Conservation (phyloP, 257 asterid genomes). For the Fraxinus quadrangulata region DNA sequence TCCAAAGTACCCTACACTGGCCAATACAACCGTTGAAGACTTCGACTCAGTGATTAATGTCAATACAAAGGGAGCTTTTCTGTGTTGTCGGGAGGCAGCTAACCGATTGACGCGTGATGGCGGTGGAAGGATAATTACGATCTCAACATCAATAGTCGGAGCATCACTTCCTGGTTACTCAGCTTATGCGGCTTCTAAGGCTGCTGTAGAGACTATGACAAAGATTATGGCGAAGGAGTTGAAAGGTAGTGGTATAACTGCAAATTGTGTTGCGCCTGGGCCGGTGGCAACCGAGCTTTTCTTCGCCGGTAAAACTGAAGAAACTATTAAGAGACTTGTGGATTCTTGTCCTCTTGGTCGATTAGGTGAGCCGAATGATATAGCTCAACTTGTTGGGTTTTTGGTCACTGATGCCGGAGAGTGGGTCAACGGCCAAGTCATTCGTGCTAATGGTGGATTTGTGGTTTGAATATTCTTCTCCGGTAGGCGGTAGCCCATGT, state of each 20-base stretch:
- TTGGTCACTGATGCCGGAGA: slow-evolving; percentile 57
- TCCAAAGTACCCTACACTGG: slow-evolving; percentile 49
- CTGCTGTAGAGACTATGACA: slow-evolving; percentile 79
- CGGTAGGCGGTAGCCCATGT: too few species aligned
- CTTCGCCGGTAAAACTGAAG: slow-evolving; percentile 58
- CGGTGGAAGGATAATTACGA: slow-evolving; percentile 63
- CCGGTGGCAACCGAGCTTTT: slow-evolving; percentile 70
- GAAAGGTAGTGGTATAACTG: slow-evolving; percentile 70
- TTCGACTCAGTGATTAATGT: slow-evolving; percentile 56
- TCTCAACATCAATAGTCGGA: slow-evolving; percentile 54
- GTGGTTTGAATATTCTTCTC: not conserved
- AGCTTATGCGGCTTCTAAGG: slow-evolving; percentile 68
- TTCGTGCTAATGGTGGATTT: slow-evolving; percentile 46
- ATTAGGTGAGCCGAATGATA: slow-evolving; percentile 62
- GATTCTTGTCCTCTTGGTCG: slow-evolving; percentile 58
- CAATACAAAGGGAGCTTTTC: slow-evolving; percentile 62
- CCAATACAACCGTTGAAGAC: slow-evolving; percentile 47
- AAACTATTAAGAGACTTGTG: slow-evolving; percentile 40
- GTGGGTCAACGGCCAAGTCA: slow-evolving; percentile 72
- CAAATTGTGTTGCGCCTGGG: slow-evolving; percentile 77
- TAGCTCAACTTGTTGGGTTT: slow-evolving; percentile 57
- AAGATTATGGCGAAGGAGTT: slow-evolving; percentile 73
- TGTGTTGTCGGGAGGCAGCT: slow-evolving; percentile 63
- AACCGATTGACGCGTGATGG: slow-evolving; percentile 62
- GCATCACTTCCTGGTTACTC: slow-evolving; percentile 52